A percentile compares a stretch with the other conserved stretches of the same genome.
Conservation (phyloP, 2,329 filamentous ascomycete species). For the Lasiodiplodia sp. region DNA sequence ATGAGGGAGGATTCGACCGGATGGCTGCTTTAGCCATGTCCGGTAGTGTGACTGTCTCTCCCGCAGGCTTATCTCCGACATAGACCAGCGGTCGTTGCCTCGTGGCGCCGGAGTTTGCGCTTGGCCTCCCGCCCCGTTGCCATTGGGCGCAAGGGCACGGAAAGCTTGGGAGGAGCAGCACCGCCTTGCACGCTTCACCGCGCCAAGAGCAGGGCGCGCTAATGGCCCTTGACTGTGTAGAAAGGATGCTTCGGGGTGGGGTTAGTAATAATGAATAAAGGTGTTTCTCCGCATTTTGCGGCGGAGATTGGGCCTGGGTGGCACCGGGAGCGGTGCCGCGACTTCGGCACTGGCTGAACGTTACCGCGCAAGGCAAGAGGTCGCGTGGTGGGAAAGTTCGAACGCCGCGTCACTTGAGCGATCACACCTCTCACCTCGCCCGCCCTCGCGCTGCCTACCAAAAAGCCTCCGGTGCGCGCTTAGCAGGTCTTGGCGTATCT, state of each 20-base stretch:
- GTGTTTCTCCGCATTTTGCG: conserved; percentile 12
- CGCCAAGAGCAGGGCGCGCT: neutral
- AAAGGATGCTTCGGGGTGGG: neutral
- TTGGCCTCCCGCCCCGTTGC: conserved; percentile 3
- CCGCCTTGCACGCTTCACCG: neutral
- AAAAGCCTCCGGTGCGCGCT: neutral
- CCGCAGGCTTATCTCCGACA: conserved; percentile 13
- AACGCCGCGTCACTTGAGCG: conserved; percentile 11
- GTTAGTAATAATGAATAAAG: neutral
- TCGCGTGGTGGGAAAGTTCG: conserved; percentile 6
- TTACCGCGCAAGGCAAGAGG: neutral
- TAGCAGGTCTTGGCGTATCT: conserved; percentile 17
- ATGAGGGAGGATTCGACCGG: neutral
- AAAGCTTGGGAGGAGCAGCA: conserved; percentile 1
- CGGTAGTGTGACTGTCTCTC: neutral
- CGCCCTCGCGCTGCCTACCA: neutral
- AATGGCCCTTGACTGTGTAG: neutral
- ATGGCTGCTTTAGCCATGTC: neutral
- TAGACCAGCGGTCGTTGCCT: neutral
- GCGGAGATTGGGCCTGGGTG: neutral
- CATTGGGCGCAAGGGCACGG: neutral
- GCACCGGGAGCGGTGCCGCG: neutral
- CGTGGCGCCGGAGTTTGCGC: neutral
- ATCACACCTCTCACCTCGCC: neutral
- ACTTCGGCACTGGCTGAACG: neutral